Conservation (phyloP, 202 grass and related monocot species). For the Eragrostis tef region DNA sequence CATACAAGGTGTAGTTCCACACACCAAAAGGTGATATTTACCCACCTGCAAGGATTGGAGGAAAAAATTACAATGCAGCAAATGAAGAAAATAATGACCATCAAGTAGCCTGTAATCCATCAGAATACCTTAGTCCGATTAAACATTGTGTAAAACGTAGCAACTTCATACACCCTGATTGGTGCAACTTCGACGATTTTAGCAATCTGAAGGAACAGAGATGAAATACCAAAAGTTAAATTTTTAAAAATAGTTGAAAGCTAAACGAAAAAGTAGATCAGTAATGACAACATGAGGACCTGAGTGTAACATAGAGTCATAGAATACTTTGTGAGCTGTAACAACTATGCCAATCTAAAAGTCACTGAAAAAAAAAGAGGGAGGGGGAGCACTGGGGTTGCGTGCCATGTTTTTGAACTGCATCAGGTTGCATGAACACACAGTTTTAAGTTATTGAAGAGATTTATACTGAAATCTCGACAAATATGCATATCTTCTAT, state of each 20-base stretch:
- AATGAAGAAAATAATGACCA: not conserved
- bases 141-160: conserved; percentile 99
- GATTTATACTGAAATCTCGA: not conserved
- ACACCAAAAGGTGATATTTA: conserved; percentile 96
- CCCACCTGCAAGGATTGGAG: conserved; percentile 68
- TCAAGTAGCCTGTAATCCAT: conserved; percentile 33
- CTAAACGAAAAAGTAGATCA: not conserved
- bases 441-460: not conserved
- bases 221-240: conserved; percentile 3
- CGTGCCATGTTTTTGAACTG: not conserved
- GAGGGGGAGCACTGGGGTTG: too few relatives aligned
- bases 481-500: not conserved
- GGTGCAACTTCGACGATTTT: conserved; percentile 84
- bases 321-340: not conserved
- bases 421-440: not conserved
- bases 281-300: conserved; percentile 12
- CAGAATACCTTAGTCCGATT: conserved; percentile 80
- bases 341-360: not conserved
- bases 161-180: conserved; percentile 98
- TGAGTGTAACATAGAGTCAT: not conserved
- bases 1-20: conserved; percentile 99
- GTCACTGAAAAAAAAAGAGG: too few relatives aligned
- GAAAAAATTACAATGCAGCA: conserved; percentile 3
- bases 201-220: conserved; percentile 70
- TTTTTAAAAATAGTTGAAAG: conserved; percentile 3